A percentile compares a stretch with the other conserved stretches of the same genome.
phyloP scores from a whole-genome alignment of 1,284 basidiomycete genomes.

The Agroathelia rolfsii region DNA sequence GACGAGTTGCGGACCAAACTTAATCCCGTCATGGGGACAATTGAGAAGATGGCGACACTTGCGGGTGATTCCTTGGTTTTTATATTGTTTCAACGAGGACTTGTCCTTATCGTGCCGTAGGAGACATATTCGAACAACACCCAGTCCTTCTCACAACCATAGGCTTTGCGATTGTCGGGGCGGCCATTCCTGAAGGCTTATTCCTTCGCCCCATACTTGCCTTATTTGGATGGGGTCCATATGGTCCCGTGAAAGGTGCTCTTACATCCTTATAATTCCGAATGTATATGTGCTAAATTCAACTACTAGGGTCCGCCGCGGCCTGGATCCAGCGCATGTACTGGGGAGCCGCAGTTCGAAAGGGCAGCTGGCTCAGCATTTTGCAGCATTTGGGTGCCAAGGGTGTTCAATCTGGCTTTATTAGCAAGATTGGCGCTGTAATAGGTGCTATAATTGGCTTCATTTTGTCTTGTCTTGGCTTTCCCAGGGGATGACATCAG shows the following conservation, averaged over 20 bases:
- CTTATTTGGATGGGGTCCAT: slow-evolving; percentile 18
- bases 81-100: slow-evolving; percentile 5
- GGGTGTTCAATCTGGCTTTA: neutral
- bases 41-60: slow-evolving; percentile 1
- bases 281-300: neutral
- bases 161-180: slow-evolving; percentile 7
- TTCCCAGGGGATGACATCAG: too few species aligned
- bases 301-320: slow-evolving; percentile 14
- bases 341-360: slow-evolving; percentile 14
- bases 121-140: slow-evolving; percentile 20
- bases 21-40: slow-evolving; percentile 1
- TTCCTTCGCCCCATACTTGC: slow-evolving; percentile 15
- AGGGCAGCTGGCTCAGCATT: slow-evolving; percentile 18
- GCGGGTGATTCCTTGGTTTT: slow-evolving; percentile 5
- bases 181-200: slow-evolving; percentile 15
- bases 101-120: slow-evolving; percentile 9
- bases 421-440: neutral
- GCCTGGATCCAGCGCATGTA: slow-evolving; percentile 19
- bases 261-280: neutral
- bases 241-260: slow-evolving; percentile 19
- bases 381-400: slow-evolving; percentile 17
- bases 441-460: too few species aligned
- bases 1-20: slow-evolving; percentile 5
- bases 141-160: slow-evolving; percentile 14
- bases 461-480: too few species aligned